Base-by-base conservation (phyloP, 1,284 basidiomycete species). In the Ceratobasidium sp. region DNA sequence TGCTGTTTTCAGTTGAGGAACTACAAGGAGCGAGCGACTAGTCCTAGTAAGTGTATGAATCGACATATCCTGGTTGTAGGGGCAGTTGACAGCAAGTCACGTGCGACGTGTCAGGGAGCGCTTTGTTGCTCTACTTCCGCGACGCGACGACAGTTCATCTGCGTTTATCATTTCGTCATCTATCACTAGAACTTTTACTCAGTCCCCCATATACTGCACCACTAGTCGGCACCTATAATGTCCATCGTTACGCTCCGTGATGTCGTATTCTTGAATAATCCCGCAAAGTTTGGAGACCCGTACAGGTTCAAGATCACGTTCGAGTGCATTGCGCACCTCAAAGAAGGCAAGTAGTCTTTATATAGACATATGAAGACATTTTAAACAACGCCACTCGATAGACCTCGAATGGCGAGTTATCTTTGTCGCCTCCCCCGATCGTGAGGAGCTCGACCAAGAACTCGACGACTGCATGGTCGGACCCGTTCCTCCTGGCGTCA, bases 371-470 rank as follows among this genome's bases (percentile, higher is more conserved):
- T 1, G 5, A 9, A 24, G 1, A 16, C 58, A 19, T 43, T 24
- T 6, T 8, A 3, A 69, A 27, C 31, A 48, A 14, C 37, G 9
- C 56, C 27, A 16, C 27, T 41, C 46, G 54, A n/a, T 61, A 96
- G 97, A 99, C 83, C 89, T 99, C 77, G 97, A 99, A 83, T 99
- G 97, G 97, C 91, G 90, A 78, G 89, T 99, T 77, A 95, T 98
- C 77, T 99, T 98, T 82, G 97, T 99, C 68, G 96, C 98, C 2
- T 96, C 93, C 0, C 96, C 98, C 0, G 95, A 92, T 19, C 90
- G 93, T 79, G 93, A 95, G 80, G 90, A 94, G 68, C 92, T 94
- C 65, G 96, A 98, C 83, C 96, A 98, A 82, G 96, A 98, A 82
- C 87, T 98, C 8, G 97, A 98, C 81, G 94, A 94, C 80, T 97